Base-by-base conservation (phyloP, 768 basidiomycete genomes). In the Fomitopsis pulvina region DNA sequence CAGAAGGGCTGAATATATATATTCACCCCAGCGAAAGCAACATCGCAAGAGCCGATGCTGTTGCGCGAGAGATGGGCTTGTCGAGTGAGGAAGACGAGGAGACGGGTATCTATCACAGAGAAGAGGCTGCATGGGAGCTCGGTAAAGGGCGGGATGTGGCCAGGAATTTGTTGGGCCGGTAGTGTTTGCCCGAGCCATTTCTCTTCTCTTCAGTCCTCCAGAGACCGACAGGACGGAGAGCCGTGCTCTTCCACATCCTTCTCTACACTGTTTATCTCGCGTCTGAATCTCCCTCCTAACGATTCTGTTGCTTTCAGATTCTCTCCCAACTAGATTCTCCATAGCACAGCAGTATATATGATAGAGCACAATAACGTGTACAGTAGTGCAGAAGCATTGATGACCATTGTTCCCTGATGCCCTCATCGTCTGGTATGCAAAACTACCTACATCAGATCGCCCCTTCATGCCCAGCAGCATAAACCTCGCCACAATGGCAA, bases 21-120 rank as follows among this genome's bases (percentile, higher is more conserved):
- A 83, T 85, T 44, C 82, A 85, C 57, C 83, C 85, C 2, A 64
- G 63, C 38, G 62, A 80, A 38, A 83, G 81, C 30, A 84, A 83
- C 59, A 58, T 83, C 53, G 81, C 81, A 5, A 80, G 83, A 29
- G 83, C 83, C 2, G 83, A 85, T 51, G 79, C 76, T 8, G 72
- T 66, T n/a, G 80, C 80, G 0, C 61, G 76, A 41, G 72, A 79
- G 56, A 65, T 81, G 27, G 83, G 80, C 21, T 52, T 82, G 16
- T 63, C 63, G 2, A 69, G 73, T 20, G 54, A 54, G 25, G 71
- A 76, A 50, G 75, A 77, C 7, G 76, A 80, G 29, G 66, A 68
- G 21, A 76, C 76, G 4, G 64, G 69, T 48, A 71, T 65, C 8
- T 65, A 69, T 53, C 63, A 54, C 29, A 69, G 67, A 39, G 52